These are phyloP conservation scores for Penicillium hordei DNA, from an alignment of 2,329 filamentous ascomycete species.

Conservation along the genomic window DNA sequence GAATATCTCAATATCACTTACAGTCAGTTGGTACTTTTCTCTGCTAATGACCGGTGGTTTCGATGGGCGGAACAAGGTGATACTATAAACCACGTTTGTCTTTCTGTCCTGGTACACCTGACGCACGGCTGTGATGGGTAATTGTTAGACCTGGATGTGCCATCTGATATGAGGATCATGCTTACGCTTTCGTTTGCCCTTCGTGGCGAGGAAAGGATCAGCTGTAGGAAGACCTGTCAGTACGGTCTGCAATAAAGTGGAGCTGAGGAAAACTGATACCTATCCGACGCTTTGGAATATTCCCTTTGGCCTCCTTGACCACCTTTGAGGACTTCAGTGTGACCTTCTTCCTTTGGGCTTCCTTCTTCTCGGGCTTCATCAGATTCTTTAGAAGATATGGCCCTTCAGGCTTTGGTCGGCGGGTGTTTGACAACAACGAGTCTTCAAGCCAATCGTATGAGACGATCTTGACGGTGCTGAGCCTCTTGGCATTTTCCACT, in stretches of 20 bases:
- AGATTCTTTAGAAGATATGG: conserved; percentile 43
- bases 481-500: conserved; percentile 45
- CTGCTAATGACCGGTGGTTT: conserved; percentile 51
- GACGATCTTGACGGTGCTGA: conserved; percentile 46
- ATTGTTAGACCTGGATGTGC: not conserved
- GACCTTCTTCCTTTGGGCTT: conserved; percentile 1
- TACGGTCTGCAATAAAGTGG: not conserved
- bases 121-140: conserved; percentile 2
- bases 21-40: conserved; percentile 61
- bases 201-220: conserved; percentile 3
- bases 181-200: conserved; percentile 53
- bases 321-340: not conserved
- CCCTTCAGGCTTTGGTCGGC: conserved; percentile 35
- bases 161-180: not conserved
- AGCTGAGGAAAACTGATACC: not conserved
- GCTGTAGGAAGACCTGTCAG: conserved; percentile 7
- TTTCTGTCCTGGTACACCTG: conserved; percentile 63
- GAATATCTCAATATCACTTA: conserved; percentile 41
- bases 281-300: not conserved
- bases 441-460: conserved; percentile 51
- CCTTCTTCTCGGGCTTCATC: conserved; percentile 29
- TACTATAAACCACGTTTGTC: conserved; percentile 62
- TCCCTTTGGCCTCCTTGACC: not conserved
- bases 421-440: conserved; percentile 36
- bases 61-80: conserved; percentile 57